Conservation (phyloP, 345 rosid species). For the Citrus sp. region DNA sequence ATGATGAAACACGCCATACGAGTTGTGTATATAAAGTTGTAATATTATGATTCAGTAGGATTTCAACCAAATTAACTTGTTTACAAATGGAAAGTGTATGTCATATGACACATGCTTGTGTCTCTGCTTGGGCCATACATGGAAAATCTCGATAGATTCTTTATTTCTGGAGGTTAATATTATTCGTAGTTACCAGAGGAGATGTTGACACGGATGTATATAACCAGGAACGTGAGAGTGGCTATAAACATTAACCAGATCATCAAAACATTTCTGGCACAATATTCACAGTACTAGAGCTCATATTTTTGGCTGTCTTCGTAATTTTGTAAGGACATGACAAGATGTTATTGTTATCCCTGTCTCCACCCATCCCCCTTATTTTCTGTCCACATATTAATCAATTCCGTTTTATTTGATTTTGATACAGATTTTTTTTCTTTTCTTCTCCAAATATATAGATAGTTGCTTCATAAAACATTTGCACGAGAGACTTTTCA, state of each 20-base stretch:
- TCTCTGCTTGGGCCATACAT: constrained; percentile 1
- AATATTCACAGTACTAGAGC: neutral
- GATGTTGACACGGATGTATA: neutral
- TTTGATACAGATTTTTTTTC: too few species aligned
- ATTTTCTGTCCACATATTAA: neutral
- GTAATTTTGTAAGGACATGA: too few species aligned
- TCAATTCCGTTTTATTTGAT: neutral
- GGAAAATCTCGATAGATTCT: constrained; percentile 2
- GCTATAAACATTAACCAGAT: neutral
- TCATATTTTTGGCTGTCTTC: neutral
- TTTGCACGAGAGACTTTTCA: too few species aligned
- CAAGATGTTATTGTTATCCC: neutral
- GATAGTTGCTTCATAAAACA: too few species aligned
- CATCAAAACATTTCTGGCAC: neutral
- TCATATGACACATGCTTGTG: constrained; percentile 3
- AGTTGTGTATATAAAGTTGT: neutral
- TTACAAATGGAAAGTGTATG: neutral
- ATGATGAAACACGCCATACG: neutral
- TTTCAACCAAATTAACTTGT: neutral
- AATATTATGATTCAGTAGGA: neutral
- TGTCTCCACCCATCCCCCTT: neutral
- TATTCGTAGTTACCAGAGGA: neutral
- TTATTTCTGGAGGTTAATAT: neutral
- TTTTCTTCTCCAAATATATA: too few species aligned
- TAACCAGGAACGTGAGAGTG: neutral